phyloP scores from a whole-genome alignment of 176 grass and related monocot species.

The Oryza meridionalis region DNA sequence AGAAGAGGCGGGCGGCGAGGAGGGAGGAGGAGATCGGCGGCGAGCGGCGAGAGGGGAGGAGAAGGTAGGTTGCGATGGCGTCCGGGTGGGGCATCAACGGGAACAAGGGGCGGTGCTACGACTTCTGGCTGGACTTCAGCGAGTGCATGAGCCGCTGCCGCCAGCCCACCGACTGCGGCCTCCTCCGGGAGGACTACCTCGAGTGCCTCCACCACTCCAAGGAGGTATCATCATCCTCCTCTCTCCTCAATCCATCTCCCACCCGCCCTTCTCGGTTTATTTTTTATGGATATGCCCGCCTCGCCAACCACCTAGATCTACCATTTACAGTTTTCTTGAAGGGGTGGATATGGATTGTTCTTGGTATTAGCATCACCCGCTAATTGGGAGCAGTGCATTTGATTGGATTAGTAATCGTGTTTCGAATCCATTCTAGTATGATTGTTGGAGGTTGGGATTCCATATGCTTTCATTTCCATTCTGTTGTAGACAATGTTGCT shows the following conservation, averaged over 20 bases:
- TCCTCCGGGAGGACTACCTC: constrained; percentile 98
- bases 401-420: neutral
- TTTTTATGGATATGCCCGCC: neutral
- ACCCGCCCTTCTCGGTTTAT: too few species aligned
- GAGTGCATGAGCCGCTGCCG: constrained; percentile 98
- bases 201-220: constrained; percentile 99
- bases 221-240: constrained; percentile 60
- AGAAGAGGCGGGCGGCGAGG: neutral
- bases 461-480: neutral
- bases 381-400: neutral
- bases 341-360: neutral
- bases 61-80: constrained; percentile 53
- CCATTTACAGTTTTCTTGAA: neutral
- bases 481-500: neutral
- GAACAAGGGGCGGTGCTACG: constrained; percentile 98
- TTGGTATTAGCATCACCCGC: neutral
- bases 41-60: neutral
- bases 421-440: neutral
- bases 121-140: constrained; percentile 99
- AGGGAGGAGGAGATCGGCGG: neutral
- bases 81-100: constrained; percentile 98
- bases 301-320: constrained; percentile 10
- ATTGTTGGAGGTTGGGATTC: neutral
- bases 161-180: constrained; percentile 81
- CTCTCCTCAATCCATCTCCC: neutral